These are phyloP conservation scores for Aspergillus hortae DNA, from an alignment of 2,329 filamentous ascomycete genomes.

Conservation along the genomic window DNA sequence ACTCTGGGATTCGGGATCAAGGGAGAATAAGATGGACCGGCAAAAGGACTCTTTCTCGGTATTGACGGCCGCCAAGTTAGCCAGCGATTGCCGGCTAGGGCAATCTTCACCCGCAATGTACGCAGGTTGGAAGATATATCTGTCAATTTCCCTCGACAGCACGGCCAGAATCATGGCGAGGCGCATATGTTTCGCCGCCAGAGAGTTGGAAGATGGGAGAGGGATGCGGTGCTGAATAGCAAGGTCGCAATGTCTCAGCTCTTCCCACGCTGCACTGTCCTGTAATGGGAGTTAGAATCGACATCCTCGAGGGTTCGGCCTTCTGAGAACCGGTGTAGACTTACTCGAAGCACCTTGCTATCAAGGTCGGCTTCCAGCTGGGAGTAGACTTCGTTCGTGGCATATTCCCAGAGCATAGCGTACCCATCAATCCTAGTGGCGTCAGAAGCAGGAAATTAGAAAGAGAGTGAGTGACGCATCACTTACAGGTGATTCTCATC, in stretches of 20 bases:
- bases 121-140: constrained; percentile 32
- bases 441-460: neutral
- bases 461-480: neutral
- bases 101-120: constrained; percentile 20
- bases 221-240: constrained; percentile 18
- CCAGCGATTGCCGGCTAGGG: constrained; percentile 10
- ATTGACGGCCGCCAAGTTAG: constrained; percentile 14
- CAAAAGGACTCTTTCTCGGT: constrained; percentile 19
- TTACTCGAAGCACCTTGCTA: neutral
- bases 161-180: constrained; percentile 26
- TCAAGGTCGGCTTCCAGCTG: constrained; percentile 1
- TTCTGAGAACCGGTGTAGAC: neutral
- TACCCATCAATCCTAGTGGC: neutral
- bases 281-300: neutral
- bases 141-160: constrained; percentile 23
- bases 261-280: constrained; percentile 6
- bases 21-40: constrained; percentile 17
- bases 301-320: neutral
- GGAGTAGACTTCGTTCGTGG: neutral
- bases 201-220: constrained; percentile 27
- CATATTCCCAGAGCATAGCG: neutral
- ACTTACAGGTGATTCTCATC: neutral
- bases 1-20: constrained; percentile 11
- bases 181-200: constrained; percentile 32
- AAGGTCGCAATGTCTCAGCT: constrained; percentile 1